Conservation (phyloP, 1,284 basidiomycete species). For the Cryptococcus wingfieldii region DNA sequence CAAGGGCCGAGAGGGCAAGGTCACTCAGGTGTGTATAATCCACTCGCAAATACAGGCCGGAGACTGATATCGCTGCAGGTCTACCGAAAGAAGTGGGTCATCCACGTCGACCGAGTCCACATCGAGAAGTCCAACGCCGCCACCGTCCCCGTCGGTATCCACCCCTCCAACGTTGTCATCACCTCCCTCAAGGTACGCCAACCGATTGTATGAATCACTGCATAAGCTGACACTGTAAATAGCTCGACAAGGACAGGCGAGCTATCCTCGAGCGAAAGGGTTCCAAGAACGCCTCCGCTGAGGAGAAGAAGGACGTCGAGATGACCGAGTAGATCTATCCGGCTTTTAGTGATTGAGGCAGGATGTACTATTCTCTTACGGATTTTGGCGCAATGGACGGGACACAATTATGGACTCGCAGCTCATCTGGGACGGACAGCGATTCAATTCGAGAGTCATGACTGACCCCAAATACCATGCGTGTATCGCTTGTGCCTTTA, state of each 20-base stretch:
- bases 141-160: conserved; percentile 86
- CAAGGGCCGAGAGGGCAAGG: conserved; percentile 98
- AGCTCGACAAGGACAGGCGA: conserved; percentile 52
- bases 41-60: not conserved
- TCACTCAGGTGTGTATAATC: conserved; percentile 60
- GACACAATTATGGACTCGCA: too few relatives aligned
- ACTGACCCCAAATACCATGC: too few relatives aligned
- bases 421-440: too few relatives aligned
- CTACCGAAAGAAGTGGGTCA: conserved; percentile 99
- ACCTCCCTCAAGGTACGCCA: conserved; percentile 65
- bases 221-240: not conserved
- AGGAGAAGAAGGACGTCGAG: conserved; percentile 42
- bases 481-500: too few relatives aligned
- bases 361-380: conserved; percentile 10
- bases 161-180: conserved; percentile 97
- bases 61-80: conserved; percentile 56
- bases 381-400: not conserved
- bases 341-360: conserved; percentile 7
- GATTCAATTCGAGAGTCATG: too few relatives aligned
- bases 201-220: conserved; percentile 10
- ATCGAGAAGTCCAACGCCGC: conserved; percentile 98
- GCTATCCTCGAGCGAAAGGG: conserved; percentile 52
- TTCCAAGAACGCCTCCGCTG: conserved; percentile 40
- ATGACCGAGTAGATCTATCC: conserved; percentile 37
- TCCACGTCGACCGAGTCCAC: conserved; percentile 96